A percentile compares a stretch with the other conserved stretches of the same genome.
Conservation (phyloP, 495 filamentous ascomycete genomes). For the Penicillium canescens region DNA sequence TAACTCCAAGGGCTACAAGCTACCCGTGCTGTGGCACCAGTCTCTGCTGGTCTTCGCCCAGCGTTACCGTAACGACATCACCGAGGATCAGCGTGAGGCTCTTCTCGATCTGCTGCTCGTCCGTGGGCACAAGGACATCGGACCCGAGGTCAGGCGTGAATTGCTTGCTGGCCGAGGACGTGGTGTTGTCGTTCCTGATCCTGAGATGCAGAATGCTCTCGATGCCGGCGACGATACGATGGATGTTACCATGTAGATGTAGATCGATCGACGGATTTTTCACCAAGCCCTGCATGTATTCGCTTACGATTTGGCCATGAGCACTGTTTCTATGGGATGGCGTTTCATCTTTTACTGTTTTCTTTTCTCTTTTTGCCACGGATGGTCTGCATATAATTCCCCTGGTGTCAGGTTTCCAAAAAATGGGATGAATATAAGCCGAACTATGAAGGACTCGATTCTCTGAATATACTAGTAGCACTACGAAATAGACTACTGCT, state of each 20-base stretch:
- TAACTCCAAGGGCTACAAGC: constrained; percentile 53
- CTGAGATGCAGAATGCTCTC: constrained; percentile 52
- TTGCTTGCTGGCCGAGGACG: constrained; percentile 85
- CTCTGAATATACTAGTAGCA: too few species aligned
- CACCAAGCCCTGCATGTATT: constrained; percentile 18
- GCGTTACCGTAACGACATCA: constrained; percentile 89
- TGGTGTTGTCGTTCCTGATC: constrained; percentile 66
- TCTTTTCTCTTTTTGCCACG: constrained; percentile 15
- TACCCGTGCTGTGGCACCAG: constrained; percentile 92
- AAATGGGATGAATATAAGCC: constrained; percentile 8
- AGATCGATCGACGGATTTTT: background rate
- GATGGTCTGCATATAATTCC: constrained; percentile 33
- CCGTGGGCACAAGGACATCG: constrained; percentile 84
- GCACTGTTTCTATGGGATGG: constrained; percentile 36
- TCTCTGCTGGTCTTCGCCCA: constrained; percentile 87
- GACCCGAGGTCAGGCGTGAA: constrained; percentile 89
- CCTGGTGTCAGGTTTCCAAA: constrained; percentile 22
- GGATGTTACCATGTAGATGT: constrained; percentile 55
- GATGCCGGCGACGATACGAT: constrained; percentile 90
- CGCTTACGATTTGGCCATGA: constrained; percentile 34
- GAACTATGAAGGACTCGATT: too few species aligned
- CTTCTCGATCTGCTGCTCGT: constrained; percentile 84
- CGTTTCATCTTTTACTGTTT: constrained; percentile 19
- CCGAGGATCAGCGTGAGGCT: constrained; percentile 90
- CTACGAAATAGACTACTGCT: too few species aligned